These are phyloP conservation scores for Alternaria longipes DNA, from an alignment of 2,329 filamentous ascomycete genomes.

Conservation along the genomic window DNA sequence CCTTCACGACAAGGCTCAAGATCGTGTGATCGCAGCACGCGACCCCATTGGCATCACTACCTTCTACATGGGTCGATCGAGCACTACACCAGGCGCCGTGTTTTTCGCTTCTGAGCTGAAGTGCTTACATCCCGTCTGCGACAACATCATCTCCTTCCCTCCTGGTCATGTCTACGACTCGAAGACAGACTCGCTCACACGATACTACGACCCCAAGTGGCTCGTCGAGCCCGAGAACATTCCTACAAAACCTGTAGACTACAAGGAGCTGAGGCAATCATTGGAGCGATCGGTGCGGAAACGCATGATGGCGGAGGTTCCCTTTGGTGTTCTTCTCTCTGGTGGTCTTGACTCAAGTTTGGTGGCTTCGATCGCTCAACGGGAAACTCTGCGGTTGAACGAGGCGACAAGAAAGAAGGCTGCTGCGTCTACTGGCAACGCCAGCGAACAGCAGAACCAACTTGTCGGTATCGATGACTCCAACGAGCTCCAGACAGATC, in stretches of 20 bases:
- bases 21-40: slow-evolving; percentile 91
- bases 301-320: slow-evolving; percentile 97
- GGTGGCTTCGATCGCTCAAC: slow-evolving; percentile 93
- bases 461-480: slow-evolving; percentile 95
- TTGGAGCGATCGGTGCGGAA: slow-evolving; percentile 94
- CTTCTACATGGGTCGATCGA: slow-evolving; percentile 93
- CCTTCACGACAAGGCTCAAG: slow-evolving; percentile 92
- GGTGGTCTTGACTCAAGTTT: slow-evolving; percentile 95
- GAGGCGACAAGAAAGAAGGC: slow-evolving; percentile 62
- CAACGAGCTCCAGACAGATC: slow-evolving; percentile 86
- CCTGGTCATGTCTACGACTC: slow-evolving; percentile 97
- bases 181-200: slow-evolving; percentile 81
- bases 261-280: slow-evolving; percentile 80
- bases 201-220: slow-evolving; percentile 94
- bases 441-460: slow-evolving; percentile 49
- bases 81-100: slow-evolving; percentile 79
- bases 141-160: slow-evolving; percentile 93
- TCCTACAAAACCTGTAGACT: slow-evolving; percentile 81
- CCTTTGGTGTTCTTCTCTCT: slow-evolving; percentile 94
- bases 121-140: slow-evolving; percentile 90
- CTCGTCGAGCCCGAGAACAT: slow-evolving; percentile 80
- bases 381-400: slow-evolving; percentile 84
- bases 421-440: slow-evolving; percentile 46
- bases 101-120: slow-evolving; percentile 99
- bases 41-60: slow-evolving; percentile 98